These are phyloP conservation scores for Heliosperma pusillum DNA, from an alignment of 148 eudicot species.

Conservation along the genomic window DNA sequence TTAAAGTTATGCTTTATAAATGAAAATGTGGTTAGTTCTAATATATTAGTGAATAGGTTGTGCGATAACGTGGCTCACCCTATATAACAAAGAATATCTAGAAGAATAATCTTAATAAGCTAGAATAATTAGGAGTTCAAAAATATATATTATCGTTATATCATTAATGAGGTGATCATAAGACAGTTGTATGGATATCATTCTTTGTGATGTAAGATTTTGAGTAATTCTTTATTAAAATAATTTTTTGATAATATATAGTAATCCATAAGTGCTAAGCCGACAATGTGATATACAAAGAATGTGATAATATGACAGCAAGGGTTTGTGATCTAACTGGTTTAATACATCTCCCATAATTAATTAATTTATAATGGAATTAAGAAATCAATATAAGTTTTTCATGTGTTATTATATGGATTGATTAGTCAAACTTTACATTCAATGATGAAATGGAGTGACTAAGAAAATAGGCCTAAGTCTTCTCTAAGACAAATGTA, in stretches of 20 bases:
- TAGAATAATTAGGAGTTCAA: neutral
- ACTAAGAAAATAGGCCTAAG: neutral
- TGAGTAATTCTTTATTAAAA: neutral
- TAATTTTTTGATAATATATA: neutral
- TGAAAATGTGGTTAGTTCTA: no score
- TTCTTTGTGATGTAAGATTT: constrained; percentile 5
- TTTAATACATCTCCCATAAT: neutral
- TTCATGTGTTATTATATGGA: neutral
- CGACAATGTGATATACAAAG: neutral
- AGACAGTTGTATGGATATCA: constrained; percentile 22
- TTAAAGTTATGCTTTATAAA: no score
- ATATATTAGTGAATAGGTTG: no score
- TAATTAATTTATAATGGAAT: neutral
- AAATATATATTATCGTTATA: no score
- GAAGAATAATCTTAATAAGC: neutral
- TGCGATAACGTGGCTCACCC: no score
- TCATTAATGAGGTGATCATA: neutral
- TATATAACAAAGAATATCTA: no score
- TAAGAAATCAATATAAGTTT: neutral
- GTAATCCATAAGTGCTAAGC: neutral
- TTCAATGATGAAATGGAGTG: neutral
- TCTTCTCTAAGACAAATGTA: no score
- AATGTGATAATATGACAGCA: neutral
- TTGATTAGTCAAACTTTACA: neutral
- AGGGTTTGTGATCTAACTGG: neutral